Base-by-base conservation (phyloP, 2,329 filamentous ascomycete genomes). In the Fusarium palustre region DNA sequence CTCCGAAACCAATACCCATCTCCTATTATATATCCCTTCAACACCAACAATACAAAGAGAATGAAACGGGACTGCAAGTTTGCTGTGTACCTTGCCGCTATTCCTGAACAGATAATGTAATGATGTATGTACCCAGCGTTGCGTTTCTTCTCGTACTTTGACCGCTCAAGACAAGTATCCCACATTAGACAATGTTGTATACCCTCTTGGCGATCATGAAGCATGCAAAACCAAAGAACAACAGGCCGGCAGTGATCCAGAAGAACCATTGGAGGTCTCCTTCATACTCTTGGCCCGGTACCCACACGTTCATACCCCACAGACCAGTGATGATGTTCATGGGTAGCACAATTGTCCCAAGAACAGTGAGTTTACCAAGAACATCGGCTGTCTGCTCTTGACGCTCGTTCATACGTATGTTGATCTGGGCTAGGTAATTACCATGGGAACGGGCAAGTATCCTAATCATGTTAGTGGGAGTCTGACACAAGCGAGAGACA, bases 291-390 rank as follows among this genome's bases (percentile, higher is more conserved):
- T 98, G 95, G 3, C 96, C 96, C 0, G 96, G 96, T 0, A 99
- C 96, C 84, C 93, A 93, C 36, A 95, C 92, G 84, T 99, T 99
- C 95, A 98, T 98, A 53, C 95, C 96, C 94, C 95, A 99, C 75
- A 98, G 89, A 72, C 96, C 96, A 4, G 96, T 98, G 75, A 99
- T 95, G 77, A 99, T 97, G 78, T 99, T 99, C 94, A 99, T 97
- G 13, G 96, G 96, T 59, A 99, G 84, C 5, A 99, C 95, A 72
- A 99, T 98, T 8, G 96, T 99, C 69, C 96, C 96, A 2, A 99
- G 85, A 1, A 99, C 96, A 0, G 96, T 98, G 64, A 99, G 87
- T 79, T 96, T 97, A 68, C 94, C 94, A 15, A 99, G 87, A 2
- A 97, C 94, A 77, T 99, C 95, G 41, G 94, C 93, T 2, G 96